These are phyloP conservation scores for Nannochloris sp. DNA, from an alignment of 139 green algal species.

Conservation along the genomic window DNA sequence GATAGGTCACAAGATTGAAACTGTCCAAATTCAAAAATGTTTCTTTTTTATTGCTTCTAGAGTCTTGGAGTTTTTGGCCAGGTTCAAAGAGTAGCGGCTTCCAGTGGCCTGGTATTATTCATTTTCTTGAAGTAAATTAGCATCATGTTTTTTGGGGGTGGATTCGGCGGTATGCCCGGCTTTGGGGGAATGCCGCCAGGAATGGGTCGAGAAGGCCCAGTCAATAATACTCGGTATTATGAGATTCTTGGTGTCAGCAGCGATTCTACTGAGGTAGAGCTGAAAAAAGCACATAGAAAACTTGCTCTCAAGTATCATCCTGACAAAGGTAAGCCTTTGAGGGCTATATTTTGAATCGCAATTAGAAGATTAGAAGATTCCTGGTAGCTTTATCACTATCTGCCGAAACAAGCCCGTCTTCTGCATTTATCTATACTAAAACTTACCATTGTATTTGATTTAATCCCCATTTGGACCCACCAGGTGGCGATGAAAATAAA, in stretches of 20 bases:
- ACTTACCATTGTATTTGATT: no score
- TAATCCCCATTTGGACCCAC: no score
- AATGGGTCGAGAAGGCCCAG: constrained; percentile 1
- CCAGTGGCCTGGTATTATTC: no score
- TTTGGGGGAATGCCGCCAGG: constrained; percentile 32
- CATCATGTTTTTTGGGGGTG: constrained; percentile 37
- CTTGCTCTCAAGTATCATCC: constrained; percentile 80
- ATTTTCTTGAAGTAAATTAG: no score
- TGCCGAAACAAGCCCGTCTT: no score
- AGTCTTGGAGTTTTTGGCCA: no score
- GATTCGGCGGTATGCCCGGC: constrained; percentile 10
- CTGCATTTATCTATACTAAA: no score
- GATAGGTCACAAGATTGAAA: not conserved
- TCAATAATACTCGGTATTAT: constrained; percentile 74
- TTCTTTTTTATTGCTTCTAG: not conserved
- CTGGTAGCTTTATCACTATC: no score
- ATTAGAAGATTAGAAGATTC: no score
- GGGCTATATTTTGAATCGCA: no score
- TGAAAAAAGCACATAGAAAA: constrained; percentile 86
- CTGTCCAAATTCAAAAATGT: not conserved
- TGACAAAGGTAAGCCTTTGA: constrained; percentile 71
- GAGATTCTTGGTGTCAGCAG: constrained; percentile 81
- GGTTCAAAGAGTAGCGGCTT: no score
- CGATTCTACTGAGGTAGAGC: constrained; percentile 58
- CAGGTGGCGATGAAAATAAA: constrained; percentile 87